Evolutionary conservation across 2,329 filamentous ascomycete species (phyloP), one percentile per base, ranked within the genome.

Genomic region (Mycosphaerelloides madeirae): DNA sequence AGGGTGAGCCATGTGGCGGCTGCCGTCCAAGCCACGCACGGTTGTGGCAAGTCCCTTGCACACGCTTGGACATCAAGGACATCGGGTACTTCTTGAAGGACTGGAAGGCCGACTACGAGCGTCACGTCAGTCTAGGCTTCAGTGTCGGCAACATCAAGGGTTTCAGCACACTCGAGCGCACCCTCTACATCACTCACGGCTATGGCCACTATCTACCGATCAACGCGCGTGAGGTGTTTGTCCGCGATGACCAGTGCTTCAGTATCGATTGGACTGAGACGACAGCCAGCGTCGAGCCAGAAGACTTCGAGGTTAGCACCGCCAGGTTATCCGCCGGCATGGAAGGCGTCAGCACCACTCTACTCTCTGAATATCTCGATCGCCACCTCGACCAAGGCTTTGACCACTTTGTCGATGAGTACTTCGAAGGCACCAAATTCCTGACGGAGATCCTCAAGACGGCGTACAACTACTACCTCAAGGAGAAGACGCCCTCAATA

Each of bases 51-150:
- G 91, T 97, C 34, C 91, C 91, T 49, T 97, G 91, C 76, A 97
- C 91, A 31, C 86, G 91, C 50, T 95, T 96, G 62, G 91, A 96
- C 68, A 97, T 97, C 76, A 96, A 95, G 78, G 91, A 97, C 61
- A 95, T 97, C 61, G 87, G 83, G 33, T 95, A 94, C 69, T 97
- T 97, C 75, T 93, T 96, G 87, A 96, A 96, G 76, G 91, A 96
- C 68, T 97, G 90, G 90, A 95, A 91, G 71, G 90, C 89, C 34
- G 91, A 97, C 67, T 95, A 93, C 60, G 89, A 95, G 71, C 84
- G 89, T 57, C 90, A 96, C 65, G 80, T 93, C 57, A 85, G 81
- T 52, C 81, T 87, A 46, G 87, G 87, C 43, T 88, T 96, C 64
- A 94, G 89, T 2, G 85, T 95, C 38, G 90, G 85, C 68, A 96